A percentile compares a stretch with the other conserved stretches of the same genome.
Evolutionary conservation across 139 green algal species (phyloP).

Genomic region (Axilococcus clingmanii): DNA sequence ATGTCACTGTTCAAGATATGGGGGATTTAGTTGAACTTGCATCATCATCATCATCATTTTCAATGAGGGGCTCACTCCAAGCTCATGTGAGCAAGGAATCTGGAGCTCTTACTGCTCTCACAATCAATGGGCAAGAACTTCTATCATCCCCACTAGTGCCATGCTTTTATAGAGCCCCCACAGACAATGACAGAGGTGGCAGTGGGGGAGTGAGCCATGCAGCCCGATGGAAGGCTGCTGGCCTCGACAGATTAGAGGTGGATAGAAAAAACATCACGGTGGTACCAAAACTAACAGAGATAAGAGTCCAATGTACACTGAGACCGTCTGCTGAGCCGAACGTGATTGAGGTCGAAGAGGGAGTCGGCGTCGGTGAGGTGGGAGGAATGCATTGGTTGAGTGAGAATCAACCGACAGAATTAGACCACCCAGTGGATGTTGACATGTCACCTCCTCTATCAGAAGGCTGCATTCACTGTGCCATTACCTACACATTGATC

Average conservation of each 20-base stretch:
- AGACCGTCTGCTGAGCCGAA: slow-evolving; percentile 2
- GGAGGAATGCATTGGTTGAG: slow-evolving; percentile 61
- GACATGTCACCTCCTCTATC: neutral
- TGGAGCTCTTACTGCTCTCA: no score
- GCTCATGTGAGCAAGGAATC: no score
- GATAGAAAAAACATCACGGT: neutral
- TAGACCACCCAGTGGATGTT: neutral
- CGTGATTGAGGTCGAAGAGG: slow-evolving; percentile 5
- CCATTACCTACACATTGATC: slow-evolving; percentile 21
- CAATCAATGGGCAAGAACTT: no score
- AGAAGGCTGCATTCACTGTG: slow-evolving; percentile 33
- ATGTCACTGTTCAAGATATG: no score
- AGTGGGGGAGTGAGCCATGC: slow-evolving; percentile 54
- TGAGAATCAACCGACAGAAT: slow-evolving; percentile 1
- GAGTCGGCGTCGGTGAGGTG: slow-evolving; percentile 44
- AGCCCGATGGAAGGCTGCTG: slow-evolving; percentile 46
- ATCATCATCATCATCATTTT: no score
- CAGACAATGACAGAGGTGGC: slow-evolving; percentile 84
- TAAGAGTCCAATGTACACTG: neutral
- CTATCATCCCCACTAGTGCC: slow-evolving; percentile 27
- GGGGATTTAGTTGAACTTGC: no score
- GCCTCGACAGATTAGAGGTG: slow-evolving; percentile 34
- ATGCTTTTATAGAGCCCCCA: slow-evolving; percentile 64
- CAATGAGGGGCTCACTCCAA: no score
- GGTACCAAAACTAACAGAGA: neutral